These are phyloP conservation scores for Fraxinus greggii DNA, from an alignment of 305 asterid genomes.

Conservation along the genomic window DNA sequence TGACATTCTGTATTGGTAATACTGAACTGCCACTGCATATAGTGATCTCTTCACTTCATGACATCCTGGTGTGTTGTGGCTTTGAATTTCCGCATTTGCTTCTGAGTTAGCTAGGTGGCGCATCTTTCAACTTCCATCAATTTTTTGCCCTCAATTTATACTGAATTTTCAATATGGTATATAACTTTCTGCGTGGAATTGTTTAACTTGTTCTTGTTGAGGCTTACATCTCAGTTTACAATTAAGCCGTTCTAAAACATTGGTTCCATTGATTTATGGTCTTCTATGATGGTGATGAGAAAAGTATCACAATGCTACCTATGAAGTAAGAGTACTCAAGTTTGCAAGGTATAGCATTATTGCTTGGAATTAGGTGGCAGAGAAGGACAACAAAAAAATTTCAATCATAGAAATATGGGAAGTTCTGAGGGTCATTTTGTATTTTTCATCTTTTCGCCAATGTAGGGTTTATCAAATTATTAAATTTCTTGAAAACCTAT, in stretches of 20 bases:
- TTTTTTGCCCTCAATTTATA: background rate
- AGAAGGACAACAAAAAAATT: background rate
- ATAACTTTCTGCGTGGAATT: background rate
- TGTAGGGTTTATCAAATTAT: background rate
- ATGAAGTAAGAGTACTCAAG: background rate
- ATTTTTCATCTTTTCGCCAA: background rate
- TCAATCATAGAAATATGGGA: background rate
- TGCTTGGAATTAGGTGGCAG: background rate
- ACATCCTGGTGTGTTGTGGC: background rate
- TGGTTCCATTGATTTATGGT: background rate
- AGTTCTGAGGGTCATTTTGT: background rate
- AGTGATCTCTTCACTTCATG: background rate
- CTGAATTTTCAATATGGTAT: background rate
- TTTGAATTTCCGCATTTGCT: background rate
- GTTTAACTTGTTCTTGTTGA: background rate
- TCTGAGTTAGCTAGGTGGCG: background rate
- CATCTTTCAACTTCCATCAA: background rate
- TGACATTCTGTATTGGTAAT: background rate
- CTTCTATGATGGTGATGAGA: background rate
- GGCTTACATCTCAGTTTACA: background rate
- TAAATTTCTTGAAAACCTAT: background rate
- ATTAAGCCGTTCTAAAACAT: background rate
- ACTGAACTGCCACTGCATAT: background rate
- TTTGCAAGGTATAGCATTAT: background rate
- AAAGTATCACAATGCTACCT: background rate